Conservation (phyloP, 2,329 filamentous ascomycete species). For the Hypocreales sp. region DNA sequence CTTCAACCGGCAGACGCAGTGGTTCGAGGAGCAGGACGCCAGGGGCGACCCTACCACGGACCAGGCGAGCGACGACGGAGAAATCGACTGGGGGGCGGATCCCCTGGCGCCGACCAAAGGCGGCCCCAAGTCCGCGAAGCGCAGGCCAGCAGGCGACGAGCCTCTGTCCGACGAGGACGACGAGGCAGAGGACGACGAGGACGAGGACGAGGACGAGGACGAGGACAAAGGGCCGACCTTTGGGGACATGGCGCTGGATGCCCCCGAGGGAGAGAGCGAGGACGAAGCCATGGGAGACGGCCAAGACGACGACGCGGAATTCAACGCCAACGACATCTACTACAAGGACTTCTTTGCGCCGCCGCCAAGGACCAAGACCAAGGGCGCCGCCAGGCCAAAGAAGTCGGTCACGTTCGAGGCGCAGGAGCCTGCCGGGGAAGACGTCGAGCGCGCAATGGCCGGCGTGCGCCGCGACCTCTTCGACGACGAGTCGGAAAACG, state of each 20-base stretch:
- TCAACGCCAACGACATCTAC: conserved; percentile 76
- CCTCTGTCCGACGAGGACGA: conserved; percentile 33
- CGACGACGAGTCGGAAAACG: conserved; percentile 54
- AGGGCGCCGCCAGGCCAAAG: conserved; percentile 27
- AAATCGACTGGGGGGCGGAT: conserved; percentile 76
- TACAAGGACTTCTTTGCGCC: conserved; percentile 93
- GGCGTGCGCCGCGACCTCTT: conserved; percentile 84
- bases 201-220: conserved; percentile 43
- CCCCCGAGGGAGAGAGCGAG: conserved; percentile 51
- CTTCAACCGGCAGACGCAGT: conserved; percentile 89
- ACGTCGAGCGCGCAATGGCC: conserved; percentile 70
- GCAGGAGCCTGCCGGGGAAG: conserved; percentile 37
- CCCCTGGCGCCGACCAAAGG: conserved; percentile 35
- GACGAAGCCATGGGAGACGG: conserved; percentile 45
- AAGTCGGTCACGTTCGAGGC: conserved; percentile 24
- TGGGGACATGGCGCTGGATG: conserved; percentile 60
- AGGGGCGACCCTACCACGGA: conserved; percentile 62
- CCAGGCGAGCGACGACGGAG: conserved; percentile 66
- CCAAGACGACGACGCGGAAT: conserved; percentile 38
- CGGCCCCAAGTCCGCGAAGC: conserved; percentile 9
- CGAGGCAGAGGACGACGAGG: conserved; percentile 49
- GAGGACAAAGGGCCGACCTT: conserved; percentile 75
- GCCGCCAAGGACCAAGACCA: conserved; percentile 52
- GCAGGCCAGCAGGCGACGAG: conserved; percentile 16
- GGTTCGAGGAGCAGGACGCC: conserved; percentile 73